Conservation (phyloP, 257 asterid genomes). For the Solanum corneliomulleri region DNA sequence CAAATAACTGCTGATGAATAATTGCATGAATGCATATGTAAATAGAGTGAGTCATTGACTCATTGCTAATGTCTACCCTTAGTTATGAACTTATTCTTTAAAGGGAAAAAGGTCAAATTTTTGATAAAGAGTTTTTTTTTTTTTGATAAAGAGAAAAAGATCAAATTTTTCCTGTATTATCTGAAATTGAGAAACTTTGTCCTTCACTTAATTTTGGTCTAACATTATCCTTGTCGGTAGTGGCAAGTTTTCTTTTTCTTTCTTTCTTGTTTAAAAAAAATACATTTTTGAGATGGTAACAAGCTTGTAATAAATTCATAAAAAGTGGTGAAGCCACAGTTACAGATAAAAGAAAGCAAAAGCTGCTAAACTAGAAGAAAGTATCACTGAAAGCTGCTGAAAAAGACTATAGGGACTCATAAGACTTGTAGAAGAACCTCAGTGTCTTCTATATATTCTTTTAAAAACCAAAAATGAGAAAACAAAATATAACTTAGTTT, state of each 20-base stretch:
- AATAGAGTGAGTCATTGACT: no score
- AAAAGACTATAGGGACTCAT: background rate
- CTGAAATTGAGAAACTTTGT: background rate
- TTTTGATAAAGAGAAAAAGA: no score
- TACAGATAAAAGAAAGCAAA: background rate
- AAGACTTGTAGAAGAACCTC: background rate
- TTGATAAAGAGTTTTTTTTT: no score
- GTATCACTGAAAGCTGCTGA: background rate
- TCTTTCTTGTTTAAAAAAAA: background rate
- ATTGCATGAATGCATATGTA: background rate
- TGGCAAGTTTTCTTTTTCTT: background rate
- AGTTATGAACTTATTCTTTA: background rate
- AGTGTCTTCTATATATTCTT: background rate
- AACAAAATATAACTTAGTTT: background rate
- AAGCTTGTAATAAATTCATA: background rate
- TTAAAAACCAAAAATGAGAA: background rate
- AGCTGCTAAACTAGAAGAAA: background rate
- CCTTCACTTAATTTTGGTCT: background rate
- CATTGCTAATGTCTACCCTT: background rate
- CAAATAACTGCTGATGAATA: background rate
- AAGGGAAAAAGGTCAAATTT: background rate
- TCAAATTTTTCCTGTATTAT: background rate
- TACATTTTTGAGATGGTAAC: background rate
- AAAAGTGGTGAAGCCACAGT: background rate
- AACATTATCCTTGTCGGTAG: background rate